Conservation (phyloP, 1,284 basidiomycete genomes). For the Xerocomus amazonicus region DNA sequence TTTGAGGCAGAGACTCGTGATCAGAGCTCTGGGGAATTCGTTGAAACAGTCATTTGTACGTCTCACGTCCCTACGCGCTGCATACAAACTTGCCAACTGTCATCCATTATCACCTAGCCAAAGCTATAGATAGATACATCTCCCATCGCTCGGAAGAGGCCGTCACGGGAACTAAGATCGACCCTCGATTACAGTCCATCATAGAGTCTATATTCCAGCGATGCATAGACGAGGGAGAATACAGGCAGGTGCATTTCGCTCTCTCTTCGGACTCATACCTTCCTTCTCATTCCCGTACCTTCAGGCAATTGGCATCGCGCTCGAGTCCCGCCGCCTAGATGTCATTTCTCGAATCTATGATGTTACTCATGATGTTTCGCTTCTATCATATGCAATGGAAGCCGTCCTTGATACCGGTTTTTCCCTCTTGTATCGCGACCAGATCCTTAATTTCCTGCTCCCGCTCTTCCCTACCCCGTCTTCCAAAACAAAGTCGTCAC, state of each 20-base stretch:
- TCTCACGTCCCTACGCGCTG: constrained; percentile 19
- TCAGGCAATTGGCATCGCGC: constrained; percentile 89
- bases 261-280: background rate
- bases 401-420: constrained; percentile 83
- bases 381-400: constrained; percentile 89
- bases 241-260: constrained; percentile 68
- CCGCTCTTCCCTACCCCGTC: constrained; percentile 76
- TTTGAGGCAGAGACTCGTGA: constrained; percentile 74
- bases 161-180: constrained; percentile 55
- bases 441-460: constrained; percentile 81
- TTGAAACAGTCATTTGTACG: constrained; percentile 91
- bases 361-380: constrained; percentile 66
- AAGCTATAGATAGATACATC: constrained; percentile 92
- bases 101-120: constrained; percentile 51
- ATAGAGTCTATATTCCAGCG: constrained; percentile 85
- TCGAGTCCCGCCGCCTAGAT: constrained; percentile 86
- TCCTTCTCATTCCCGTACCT: constrained; percentile 9
- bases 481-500: constrained; percentile 65
- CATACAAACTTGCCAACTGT: constrained; percentile 2
- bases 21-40: constrained; percentile 75
- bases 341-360: constrained; percentile 76
- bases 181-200: constrained; percentile 73
- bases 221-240: constrained; percentile 84
- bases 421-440: constrained; percentile 76
- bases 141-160: constrained; percentile 51